Evolutionary conservation across 2,329 filamentous ascomycete species (phyloP).

Genomic region (Sphaerulina musiva): DNA sequence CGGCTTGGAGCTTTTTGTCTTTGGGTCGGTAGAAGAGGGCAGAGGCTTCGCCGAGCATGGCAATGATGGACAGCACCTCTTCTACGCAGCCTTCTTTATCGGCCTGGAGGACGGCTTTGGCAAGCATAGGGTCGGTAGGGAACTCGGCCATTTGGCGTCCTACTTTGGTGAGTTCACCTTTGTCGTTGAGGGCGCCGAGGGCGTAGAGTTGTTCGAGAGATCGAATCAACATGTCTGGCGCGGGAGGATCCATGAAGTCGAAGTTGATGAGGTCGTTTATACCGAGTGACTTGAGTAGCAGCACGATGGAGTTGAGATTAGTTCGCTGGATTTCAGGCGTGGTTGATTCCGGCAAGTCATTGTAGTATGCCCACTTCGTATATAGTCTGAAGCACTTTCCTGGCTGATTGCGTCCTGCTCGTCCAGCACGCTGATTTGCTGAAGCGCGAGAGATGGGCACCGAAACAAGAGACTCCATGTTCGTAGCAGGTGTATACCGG

Average conservation of each 20-base stretch:
- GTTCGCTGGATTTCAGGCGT: slow-evolving; percentile 90
- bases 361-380: slow-evolving; percentile 80
- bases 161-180: slow-evolving; percentile 80
- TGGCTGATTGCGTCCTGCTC: slow-evolving; percentile 83
- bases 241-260: slow-evolving; percentile 91
- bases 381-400: slow-evolving; percentile 93
- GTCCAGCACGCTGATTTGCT: slow-evolving; percentile 85
- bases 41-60: slow-evolving; percentile 83
- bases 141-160: slow-evolving; percentile 95
- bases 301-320: slow-evolving; percentile 74
- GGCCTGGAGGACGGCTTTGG: slow-evolving; percentile 80
- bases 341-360: slow-evolving; percentile 87
- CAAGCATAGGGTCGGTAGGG: slow-evolving; percentile 84
- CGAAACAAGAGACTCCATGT: slow-evolving; percentile 86
- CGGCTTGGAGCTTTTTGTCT: slow-evolving; percentile 94
- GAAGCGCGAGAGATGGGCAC: slow-evolving; percentile 87
- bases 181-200: slow-evolving; percentile 79
- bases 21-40: slow-evolving; percentile 91
- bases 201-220: slow-evolving; percentile 88
- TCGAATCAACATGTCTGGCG: slow-evolving; percentile 80
- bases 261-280: slow-evolving; percentile 92
- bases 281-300: slow-evolving; percentile 81
- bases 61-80: slow-evolving; percentile 86
- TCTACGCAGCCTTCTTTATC: slow-evolving; percentile 89
- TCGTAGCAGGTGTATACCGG: slow-evolving; percentile 81